Percentiles rank a stretch among this genome's conserved stretches.
Conservation (phyloP, 805 yeast genomes). For the Candida silvicultrix region DNA sequence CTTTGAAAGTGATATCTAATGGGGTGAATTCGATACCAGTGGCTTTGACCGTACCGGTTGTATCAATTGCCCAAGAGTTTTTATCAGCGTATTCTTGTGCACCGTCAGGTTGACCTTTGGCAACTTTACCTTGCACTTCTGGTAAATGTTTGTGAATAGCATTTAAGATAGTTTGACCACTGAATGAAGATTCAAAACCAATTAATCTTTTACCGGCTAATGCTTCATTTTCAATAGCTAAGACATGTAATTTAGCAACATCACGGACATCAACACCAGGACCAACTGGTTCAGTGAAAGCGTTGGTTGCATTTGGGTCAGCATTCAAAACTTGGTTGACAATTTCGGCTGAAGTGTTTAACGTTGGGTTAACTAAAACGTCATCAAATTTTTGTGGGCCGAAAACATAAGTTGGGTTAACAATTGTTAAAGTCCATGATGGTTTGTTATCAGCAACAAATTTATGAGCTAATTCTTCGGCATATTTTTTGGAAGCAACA, state of each 20-base stretch:
- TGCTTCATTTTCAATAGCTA: constrained; percentile 17
- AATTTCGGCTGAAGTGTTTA: constrained; percentile 39
- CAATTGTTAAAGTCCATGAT: constrained; percentile 37
- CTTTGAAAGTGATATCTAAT: constrained; percentile 31
- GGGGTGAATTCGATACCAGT: constrained; percentile 22
- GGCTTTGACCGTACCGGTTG: constrained; percentile 21
- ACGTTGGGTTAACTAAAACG: constrained; percentile 29
- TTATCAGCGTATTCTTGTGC: neutral
- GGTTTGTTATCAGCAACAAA: constrained; percentile 29
- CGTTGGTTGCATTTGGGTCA: constrained; percentile 20
- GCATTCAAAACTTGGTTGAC: constrained; percentile 23
- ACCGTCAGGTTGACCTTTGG: constrained; percentile 27
- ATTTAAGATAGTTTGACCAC: constrained; percentile 9
- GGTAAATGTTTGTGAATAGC: constrained; percentile 27
- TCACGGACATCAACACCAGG: constrained; percentile 31
- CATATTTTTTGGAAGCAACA: constrained; percentile 54
- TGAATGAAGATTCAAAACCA: constrained; percentile 9
- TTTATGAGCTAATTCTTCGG: constrained; percentile 59
- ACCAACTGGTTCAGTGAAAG: neutral
- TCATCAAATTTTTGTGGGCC: constrained; percentile 55
- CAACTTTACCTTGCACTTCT: constrained; percentile 30
- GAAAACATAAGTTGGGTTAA: constrained; percentile 51
- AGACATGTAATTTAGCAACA: constrained; percentile 33
- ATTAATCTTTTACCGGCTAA: constrained; percentile 18
- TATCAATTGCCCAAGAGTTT: neutral